Evolutionary conservation across 164 flowering plant species (phyloP).

Genomic region (Umbellularia californica): DNA sequence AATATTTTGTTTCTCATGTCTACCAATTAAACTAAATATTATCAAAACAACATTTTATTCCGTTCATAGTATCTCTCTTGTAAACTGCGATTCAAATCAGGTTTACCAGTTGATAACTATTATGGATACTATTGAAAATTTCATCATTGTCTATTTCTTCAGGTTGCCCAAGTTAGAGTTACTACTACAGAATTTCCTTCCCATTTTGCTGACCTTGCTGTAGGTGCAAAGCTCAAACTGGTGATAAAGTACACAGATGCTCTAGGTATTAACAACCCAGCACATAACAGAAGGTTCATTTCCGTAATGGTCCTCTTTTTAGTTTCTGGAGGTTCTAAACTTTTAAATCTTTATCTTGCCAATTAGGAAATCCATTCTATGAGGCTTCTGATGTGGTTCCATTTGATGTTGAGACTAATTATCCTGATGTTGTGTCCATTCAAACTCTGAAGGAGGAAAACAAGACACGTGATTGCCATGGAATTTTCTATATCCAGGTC

Average conservation of each 20-base stretch:
- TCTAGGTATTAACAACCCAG: constrained; percentile 44
- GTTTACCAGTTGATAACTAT: no score
- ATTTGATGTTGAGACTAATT: constrained; percentile 55
- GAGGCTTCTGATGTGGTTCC: constrained; percentile 60
- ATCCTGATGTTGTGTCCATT: constrained; percentile 55
- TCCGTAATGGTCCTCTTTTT: neutral
- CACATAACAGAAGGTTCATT: neutral
- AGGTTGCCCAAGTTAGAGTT: constrained; percentile 78
- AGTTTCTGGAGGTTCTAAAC: constrained; percentile 4
- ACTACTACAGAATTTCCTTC: constrained; percentile 27
- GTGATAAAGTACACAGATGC: constrained; percentile 48
- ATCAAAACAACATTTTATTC: neutral
- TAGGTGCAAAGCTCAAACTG: constrained; percentile 62
- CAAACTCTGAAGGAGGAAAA: constrained; percentile 12
- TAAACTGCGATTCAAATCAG: no score
- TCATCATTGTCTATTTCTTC: constrained; percentile 6
- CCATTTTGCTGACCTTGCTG: constrained; percentile 47
- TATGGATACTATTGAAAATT: no score
- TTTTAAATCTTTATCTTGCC: constrained; percentile 9
- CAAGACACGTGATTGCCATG: constrained; percentile 20
- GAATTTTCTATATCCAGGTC: constrained; percentile 57
- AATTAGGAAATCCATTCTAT: constrained; percentile 64
- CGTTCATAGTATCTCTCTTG: neutral
- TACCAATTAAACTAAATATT: neutral
- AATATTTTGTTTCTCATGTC: neutral